These are phyloP conservation scores for Aspergillus caelatus DNA, from an alignment of 2,329 filamentous ascomycete species.

Conservation along the genomic window DNA sequence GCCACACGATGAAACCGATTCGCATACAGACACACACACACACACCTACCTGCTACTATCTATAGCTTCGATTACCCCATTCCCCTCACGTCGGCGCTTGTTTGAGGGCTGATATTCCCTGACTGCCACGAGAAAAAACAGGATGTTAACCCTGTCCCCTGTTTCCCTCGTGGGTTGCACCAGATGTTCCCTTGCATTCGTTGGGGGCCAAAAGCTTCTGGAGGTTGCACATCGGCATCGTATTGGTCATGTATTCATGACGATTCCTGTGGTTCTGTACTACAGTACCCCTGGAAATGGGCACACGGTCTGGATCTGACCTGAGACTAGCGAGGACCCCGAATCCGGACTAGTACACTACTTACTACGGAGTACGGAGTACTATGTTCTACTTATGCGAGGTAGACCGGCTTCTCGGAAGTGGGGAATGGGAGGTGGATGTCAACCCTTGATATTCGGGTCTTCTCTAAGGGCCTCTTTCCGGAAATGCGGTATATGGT, in stretches of 20 bases:
- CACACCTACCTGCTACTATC: not conserved
- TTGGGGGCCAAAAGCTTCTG: constrained; percentile 6
- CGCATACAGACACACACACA: no score
- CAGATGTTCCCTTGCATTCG: not conserved
- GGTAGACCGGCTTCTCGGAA: no score
- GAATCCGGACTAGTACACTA: not conserved
- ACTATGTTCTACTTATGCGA: no score
- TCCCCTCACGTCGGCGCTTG: constrained; percentile 3
- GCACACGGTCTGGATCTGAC: constrained; percentile 7
- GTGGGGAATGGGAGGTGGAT: not conserved
- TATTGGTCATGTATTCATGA: not conserved
- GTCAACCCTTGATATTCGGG: not conserved
- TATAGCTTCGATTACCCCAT: not conserved
- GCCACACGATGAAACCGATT: not conserved
- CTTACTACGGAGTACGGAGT: no score
- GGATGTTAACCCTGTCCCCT: not conserved
- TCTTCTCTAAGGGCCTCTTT: not conserved
- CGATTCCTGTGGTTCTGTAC: not conserved
- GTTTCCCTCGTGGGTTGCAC: not conserved
- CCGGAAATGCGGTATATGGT: not conserved
- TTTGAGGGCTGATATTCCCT: constrained; percentile 3
- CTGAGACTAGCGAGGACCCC: not conserved
- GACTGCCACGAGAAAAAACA: constrained; percentile 10
- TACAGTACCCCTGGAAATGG: not conserved
- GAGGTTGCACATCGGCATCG: not conserved